A percentile compares a stretch with the other conserved stretches of the same genome.
Conservation (phyloP, 2,329 filamentous ascomycete species). For the Thielaviopsis punctulata region DNA sequence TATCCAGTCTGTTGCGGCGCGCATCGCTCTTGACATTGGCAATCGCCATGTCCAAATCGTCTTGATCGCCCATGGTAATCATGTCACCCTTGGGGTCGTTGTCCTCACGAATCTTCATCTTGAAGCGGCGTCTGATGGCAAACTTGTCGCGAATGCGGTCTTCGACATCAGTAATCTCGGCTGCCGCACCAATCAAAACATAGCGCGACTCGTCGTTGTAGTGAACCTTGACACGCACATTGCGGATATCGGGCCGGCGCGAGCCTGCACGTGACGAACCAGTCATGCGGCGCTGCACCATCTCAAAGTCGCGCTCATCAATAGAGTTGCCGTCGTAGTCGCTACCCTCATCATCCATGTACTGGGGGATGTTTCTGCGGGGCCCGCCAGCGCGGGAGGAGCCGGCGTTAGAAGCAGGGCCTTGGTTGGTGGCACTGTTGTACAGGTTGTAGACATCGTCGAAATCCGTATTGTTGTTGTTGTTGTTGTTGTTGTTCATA, state of each 20-base stretch:
- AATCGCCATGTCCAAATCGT: constrained; percentile 83
- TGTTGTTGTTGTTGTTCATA: too few relatives aligned
- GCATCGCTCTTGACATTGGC: constrained; percentile 50
- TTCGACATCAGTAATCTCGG: constrained; percentile 62
- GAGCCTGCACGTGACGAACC: constrained; percentile 34
- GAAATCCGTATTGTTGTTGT: constrained; percentile 13
- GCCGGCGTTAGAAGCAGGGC: constrained; percentile 23
- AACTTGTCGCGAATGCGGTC: constrained; percentile 78
- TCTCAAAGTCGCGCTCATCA: constrained; percentile 66
- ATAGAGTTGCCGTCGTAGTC: constrained; percentile 54
- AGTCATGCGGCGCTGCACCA: constrained; percentile 37
- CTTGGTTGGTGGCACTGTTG: constrained; percentile 22
- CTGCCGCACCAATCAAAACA: constrained; percentile 61
- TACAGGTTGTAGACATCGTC: constrained; percentile 21
- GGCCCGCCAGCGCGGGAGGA: constrained; percentile 24
- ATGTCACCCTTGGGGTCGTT: constrained; percentile 63
- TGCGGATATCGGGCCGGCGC: constrained; percentile 48
- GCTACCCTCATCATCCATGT: constrained; percentile 59
- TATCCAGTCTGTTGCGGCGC: constrained; percentile 57
- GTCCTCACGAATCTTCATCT: constrained; percentile 78
- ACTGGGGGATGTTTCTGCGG: constrained; percentile 33
- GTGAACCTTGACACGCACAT: constrained; percentile 85
- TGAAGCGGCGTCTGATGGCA: constrained; percentile 57
- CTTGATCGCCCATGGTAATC: constrained; percentile 94
- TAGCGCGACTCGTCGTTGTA: constrained; percentile 75